Base-by-base conservation (phyloP, 2,329 filamentous ascomycete species). In the Leptographium flavum region DNA sequence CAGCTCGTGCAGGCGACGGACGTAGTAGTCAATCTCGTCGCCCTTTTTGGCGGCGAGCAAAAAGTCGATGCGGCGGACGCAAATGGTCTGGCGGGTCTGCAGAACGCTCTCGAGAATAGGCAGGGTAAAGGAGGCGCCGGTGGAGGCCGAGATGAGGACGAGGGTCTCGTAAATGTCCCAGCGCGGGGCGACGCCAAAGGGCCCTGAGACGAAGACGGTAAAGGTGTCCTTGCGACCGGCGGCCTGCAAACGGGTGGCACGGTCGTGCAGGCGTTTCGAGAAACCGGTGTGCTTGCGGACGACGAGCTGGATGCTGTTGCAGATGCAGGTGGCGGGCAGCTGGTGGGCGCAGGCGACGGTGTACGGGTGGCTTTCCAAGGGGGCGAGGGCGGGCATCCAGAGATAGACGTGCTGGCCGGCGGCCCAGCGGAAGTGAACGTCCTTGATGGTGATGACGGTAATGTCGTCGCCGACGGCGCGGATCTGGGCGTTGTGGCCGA, bases 361-460 rank as follows among this genome's bases (percentile, higher is more conserved):
- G 56, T 77, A 79, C 0, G 75, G 75, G 48, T 79, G 75, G 1
- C 71, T 67, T 52, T 79, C 75, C 5, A 75, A 54, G 1, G 64
- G 60, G 0, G 72, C 74, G 2, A 79, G 57, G 2, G 63, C 59
- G 6, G 75, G 75, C 42, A 78, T 58, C 73, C 74, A 78, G 9
- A 79, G 65, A 48, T 79, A 79, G 4, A 79, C 56, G 51, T 79
- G 73, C 53, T 79, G 75, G 13, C 75, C 75, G 0, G 74, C 62
- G n/a, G 62, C 62, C 75, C 75, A 79, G 19, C 60, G 61, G 52
- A 79, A 76, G 50, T 74, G 71, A 1, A 74, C 70, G 47, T 75
- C 70, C 48, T 76, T 75, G 54, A 80, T 68, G 2, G 72, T 79
- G 2, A 79, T 54, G 1, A 79, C 64, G 0, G 74, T 74, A n/a